Evolutionary conservation across 2,329 filamentous ascomycete species (phyloP), one percentile per base, ranked within the genome.

Genomic region (Penicillium sp.): DNA sequence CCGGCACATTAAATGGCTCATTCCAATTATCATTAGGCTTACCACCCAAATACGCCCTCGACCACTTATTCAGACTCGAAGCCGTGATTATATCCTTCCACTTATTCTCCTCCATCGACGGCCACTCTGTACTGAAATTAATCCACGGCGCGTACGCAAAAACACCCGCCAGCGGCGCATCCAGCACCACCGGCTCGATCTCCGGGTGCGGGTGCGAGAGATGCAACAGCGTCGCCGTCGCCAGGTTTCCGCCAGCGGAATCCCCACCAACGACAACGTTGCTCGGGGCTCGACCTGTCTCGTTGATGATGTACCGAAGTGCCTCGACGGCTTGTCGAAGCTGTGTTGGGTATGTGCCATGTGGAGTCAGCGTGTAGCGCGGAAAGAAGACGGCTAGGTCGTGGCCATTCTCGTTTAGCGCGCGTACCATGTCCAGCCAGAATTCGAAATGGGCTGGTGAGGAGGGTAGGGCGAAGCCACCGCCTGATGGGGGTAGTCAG

Each of bases 111-210:
- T 63, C 61, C 47, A 76, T 76, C 4, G 76, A 75, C 1, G 71
- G 64, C 32, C 75, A 72, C 13, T 74, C 64, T 0, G 67, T 69
- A 29, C 67, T 66, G 63, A 84, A 82, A 14, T 74, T 76, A 4
- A 77, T 67, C 84, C 84, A 87, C 0, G 84, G 83, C 1, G 77
- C 79, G 35, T 84, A 77, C 0, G 82, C 72, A 26, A 85, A 65
- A 0, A 77, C 72, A 1, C 75, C 81, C 2, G 66, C 67, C 32
- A 73, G 46, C 67, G 74, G 49, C 79, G 66, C 38, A 66, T 76
- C 34, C 61, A 70, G 1, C 59, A 58, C 7, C 78, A 73, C 0
- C 52, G 61, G 47, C 77, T 67, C 7, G 64, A 83, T 74, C 0
- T 78, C 74, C 0, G 80, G 75, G 55, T 85, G 82, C 0, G 83